phyloP scores from a whole-genome alignment of 495 filamentous ascomycete genomes.

The Amniculicola lignicola region DNA sequence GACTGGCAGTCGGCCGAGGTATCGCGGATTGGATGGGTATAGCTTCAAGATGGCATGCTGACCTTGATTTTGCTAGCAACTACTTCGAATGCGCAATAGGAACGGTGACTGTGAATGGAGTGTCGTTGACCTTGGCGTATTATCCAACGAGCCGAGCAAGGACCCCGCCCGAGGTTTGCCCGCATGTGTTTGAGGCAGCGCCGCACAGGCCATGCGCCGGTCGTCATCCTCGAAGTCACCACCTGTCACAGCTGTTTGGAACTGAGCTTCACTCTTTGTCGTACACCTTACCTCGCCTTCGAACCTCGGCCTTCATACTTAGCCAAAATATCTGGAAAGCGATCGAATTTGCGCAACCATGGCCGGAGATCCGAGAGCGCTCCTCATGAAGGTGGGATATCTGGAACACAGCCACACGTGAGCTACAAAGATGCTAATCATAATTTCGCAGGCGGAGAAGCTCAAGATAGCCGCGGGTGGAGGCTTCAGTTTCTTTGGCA shows the following conservation, averaged over 20 bases:
- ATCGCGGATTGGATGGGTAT: too few relatives aligned
- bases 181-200: too few relatives aligned
- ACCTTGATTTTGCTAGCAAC: background rate
- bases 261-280: too few relatives aligned
- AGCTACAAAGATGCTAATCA: slow-evolving; percentile 38
- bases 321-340: background rate
- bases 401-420: slow-evolving; percentile 12
- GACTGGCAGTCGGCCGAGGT: too few relatives aligned
- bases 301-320: background rate
- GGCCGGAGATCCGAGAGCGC: slow-evolving; percentile 55
- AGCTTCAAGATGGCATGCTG: too few relatives aligned
- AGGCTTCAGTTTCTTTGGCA: slow-evolving; percentile 75
- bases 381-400: slow-evolving; percentile 55
- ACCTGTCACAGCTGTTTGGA: slow-evolving; percentile 23
- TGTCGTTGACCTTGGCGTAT: slow-evolving; percentile 21
- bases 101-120: background rate
- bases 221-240: slow-evolving; percentile 30
- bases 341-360: slow-evolving; percentile 23
- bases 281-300: too few relatives aligned
- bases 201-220: slow-evolving; percentile 14
- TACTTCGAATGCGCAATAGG: too few relatives aligned
- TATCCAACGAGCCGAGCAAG: slow-evolving; percentile 14
- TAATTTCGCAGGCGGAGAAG: slow-evolving; percentile 71
- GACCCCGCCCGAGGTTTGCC: slow-evolving; percentile 20
- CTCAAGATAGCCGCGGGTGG: slow-evolving; percentile 62